Base-by-base conservation (phyloP, 1,284 basidiomycete species). In the Albatrellus sp. region DNA sequence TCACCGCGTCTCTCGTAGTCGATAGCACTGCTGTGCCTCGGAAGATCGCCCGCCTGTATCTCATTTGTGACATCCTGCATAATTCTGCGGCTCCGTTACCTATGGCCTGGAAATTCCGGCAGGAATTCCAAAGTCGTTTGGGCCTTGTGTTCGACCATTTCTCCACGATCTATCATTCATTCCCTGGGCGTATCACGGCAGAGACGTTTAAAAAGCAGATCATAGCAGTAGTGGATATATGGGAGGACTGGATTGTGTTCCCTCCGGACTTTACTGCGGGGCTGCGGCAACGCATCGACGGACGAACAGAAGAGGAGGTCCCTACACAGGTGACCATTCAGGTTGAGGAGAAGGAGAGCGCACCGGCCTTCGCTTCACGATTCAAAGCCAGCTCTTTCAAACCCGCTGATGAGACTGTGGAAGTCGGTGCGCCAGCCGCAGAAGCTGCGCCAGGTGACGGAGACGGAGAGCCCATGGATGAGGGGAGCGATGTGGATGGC, bases 181-280 rank as follows among this genome's bases (percentile, higher is more conserved):
- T 97, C 57, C 87, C 90, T 1, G 92, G 92, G 2, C 72, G 88
- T 37, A 90, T 97, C 57, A 92, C 90, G 5, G 92, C 91, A 12
- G 89, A 94, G 53, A 83, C 84, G 1, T 97, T 97, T 70, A 92
- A 86, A 64, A 84, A 81, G 50, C 89, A 94, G 60, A 87, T 97
- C 43, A 78, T 77, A 2, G 66, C 75, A 0, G 78, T 98, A 10
- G 70, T 98, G 1, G 86, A 92, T 54, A 80, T 93, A 17, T 98
- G 94, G 94, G 93, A 97, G 56, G 80, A 90, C 55, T 94, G 90
- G 88, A 91, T 93, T 48, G 86, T 93, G 14, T 92, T 96, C 58
- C 72, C 88, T 29, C 82, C 83, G 1, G 85, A 91, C 44, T 85
- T 87, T 54, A 86, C 88, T 0, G 60, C 72, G 5, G 77, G 81